Evolutionary conservation across 1,284 basidiomycete species (phyloP).

Genomic region (Golubevia pallescens): DNA sequence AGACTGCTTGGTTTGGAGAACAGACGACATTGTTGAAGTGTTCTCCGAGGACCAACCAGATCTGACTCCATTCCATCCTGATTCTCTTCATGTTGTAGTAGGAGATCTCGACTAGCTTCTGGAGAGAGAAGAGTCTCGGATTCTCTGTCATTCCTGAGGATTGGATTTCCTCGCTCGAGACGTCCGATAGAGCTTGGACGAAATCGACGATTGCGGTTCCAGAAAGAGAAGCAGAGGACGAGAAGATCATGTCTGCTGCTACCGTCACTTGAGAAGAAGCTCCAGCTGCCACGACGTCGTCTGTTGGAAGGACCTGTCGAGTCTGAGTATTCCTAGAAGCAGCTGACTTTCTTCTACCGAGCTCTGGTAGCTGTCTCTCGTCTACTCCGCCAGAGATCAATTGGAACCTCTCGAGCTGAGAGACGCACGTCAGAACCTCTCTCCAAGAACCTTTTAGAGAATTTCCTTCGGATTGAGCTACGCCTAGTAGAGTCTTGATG

Average conservation of each 20-base stretch:
- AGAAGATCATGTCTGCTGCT: conserved; percentile 59
- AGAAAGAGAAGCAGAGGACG: conserved; percentile 38
- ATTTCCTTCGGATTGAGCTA: conserved; percentile 62
- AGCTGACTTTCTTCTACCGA: conserved; percentile 79
- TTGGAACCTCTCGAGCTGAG: conserved; percentile 63
- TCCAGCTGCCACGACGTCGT: conserved; percentile 59
- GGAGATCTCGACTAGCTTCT: conserved; percentile 63
- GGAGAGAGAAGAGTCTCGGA: conserved; percentile 60
- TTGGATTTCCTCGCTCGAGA: conserved; percentile 64
- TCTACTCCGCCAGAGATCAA: conserved; percentile 64
- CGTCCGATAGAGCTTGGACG: conserved; percentile 58
- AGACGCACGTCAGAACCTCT: conserved; percentile 62
- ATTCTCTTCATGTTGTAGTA: conserved; percentile 65
- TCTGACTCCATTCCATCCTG: conserved; percentile 62
- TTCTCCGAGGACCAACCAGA: conserved; percentile 60
- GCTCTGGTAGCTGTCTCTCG: conserved; percentile 75
- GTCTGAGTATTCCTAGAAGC: conserved; percentile 7
- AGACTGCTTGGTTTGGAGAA: conserved; percentile 54
- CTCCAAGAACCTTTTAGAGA: conserved; percentile 61
- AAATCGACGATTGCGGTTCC: conserved; percentile 63
- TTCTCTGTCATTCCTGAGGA: conserved; percentile 59
- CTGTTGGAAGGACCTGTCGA: conserved; percentile 31
- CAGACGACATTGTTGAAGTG: conserved; percentile 64
- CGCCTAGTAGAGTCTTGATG: conserved; percentile 62
- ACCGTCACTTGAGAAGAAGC: conserved; percentile 53